These are phyloP conservation scores for Paraglomus brasilianum DNA, from an alignment of 192 early-diverging fungal species.

Conservation along the genomic window DNA sequence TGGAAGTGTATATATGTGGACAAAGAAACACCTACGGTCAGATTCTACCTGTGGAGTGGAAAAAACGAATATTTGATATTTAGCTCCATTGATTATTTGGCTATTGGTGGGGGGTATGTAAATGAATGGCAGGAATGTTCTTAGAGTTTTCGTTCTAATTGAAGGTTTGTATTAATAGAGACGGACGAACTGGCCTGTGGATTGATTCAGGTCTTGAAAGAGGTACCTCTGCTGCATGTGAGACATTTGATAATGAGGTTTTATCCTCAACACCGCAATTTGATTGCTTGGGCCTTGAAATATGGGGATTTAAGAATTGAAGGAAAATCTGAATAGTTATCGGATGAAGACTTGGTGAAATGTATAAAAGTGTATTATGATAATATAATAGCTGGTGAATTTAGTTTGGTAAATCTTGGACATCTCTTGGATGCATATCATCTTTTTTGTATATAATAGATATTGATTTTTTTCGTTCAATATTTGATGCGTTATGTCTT, in stretches of 20 bases:
- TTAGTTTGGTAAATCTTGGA: too few species aligned
- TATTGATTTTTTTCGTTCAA: too few species aligned
- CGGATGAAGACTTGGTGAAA: too few species aligned
- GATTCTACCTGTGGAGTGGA: conserved; percentile 70
- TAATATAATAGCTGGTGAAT: too few species aligned
- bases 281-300: conserved; percentile 26
- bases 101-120: conserved; percentile 70
- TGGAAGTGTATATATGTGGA: conserved; percentile 53
- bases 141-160: neutral
- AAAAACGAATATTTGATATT: conserved; percentile 80
- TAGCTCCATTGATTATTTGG: conserved; percentile 70
- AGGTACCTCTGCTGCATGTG: conserved; percentile 66
- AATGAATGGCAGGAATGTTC: conserved; percentile 1
- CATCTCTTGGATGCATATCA: too few species aligned
- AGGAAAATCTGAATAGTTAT: neutral
- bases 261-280: conserved; percentile 40
- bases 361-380: too few species aligned
- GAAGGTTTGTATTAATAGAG: conserved; percentile 35
- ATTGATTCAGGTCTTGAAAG: conserved; percentile 67
- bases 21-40: conserved; percentile 29
- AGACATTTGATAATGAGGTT: conserved; percentile 75
- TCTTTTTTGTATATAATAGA: too few species aligned
- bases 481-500: too few species aligned
- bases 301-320: conserved; percentile 30
- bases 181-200: conserved; percentile 77